phyloP scores from a whole-genome alignment of 2,329 filamentous ascomycete species.

The Fusarium decemcellulare region DNA sequence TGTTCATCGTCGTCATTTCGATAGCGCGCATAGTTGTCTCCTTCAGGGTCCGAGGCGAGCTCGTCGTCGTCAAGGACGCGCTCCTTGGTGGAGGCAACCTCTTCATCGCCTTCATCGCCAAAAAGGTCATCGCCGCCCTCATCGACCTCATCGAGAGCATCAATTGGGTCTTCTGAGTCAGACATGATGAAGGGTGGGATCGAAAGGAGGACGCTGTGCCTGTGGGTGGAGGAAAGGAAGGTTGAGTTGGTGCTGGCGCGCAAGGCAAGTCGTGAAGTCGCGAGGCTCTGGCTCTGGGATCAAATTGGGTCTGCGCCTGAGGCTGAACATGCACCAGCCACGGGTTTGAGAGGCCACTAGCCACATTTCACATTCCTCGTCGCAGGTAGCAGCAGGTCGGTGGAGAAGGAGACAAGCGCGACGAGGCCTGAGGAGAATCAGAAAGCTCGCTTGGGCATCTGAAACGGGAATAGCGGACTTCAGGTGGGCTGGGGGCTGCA shows the following conservation, averaged over 20 bases:
- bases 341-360: slow-evolving; percentile 11
- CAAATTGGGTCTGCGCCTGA: slow-evolving; percentile 21
- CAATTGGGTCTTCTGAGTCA: slow-evolving; percentile 68
- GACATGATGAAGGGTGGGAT: slow-evolving; percentile 59
- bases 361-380: slow-evolving; percentile 9
- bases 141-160: slow-evolving; percentile 69
- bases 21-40: slow-evolving; percentile 56
- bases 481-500: slow-evolving; percentile 40
- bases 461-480: slow-evolving; percentile 44
- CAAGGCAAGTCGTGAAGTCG: slow-evolving; percentile 21
- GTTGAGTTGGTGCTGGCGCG: slow-evolving; percentile 22
- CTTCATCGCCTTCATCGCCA: slow-evolving; percentile 73
- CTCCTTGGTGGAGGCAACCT: slow-evolving; percentile 71
- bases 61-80: slow-evolving; percentile 75
- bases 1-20: slow-evolving; percentile 63
- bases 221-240: background rate
- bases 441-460: slow-evolving; percentile 14
- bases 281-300: slow-evolving; percentile 23
- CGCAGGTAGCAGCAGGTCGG: slow-evolving; percentile 4
- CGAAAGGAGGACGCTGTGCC: background rate
- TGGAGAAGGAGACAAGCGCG: slow-evolving; percentile 30
- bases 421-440: slow-evolving; percentile 32
- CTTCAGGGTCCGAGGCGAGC: slow-evolving; percentile 66
- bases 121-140: slow-evolving; percentile 74
- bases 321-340: slow-evolving; percentile 35